Base-by-base conservation (phyloP, 495 filamentous ascomycete genomes). In the Xylaria sp. region DNA sequence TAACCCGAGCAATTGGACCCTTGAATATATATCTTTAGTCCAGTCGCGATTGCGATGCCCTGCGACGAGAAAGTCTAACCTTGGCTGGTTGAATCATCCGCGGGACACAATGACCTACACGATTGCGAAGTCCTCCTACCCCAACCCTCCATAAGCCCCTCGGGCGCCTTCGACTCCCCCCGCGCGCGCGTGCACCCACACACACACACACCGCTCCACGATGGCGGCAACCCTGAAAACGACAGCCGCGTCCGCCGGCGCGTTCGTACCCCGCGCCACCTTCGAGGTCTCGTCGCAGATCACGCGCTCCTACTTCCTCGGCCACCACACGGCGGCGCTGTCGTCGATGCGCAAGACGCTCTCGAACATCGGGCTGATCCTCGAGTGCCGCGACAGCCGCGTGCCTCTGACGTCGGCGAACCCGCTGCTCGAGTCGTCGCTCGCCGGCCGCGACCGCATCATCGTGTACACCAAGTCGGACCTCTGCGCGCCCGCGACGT, bases 311-410 rank as follows among this genome's bases (percentile, higher is more conserved):
- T 99, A 98, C 84, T 99, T 91, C 85, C 89, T 98, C n/a, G 96
- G 96, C 68, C 96, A 99, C 79, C 96, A 99, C 84, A 85, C 87
- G 55, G 85, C 92, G 44, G 96, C 92, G n/a, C 84, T 98, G 26
- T 83, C 83, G 24, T 91, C 92, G 78, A 98, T 99, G 92, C 93
- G 92, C 80, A 89, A 88, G 68, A 86, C 92, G 82, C 88, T 99
- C 58, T 89, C 89, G 55, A 87, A 89, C 59, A 92, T 97, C 68
- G 92, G 94, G 72, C 90, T 98, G 57, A 88, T 99, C 61, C 89
- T 99, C 68, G 96, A 99, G 81, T 97, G 95, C 81, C 92, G 96
- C 64, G 96, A 99, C 82, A 95, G 93, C 78, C 91, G 96, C 46
- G 89, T 97, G 8, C 96, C 96, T 3, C 80, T 98, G 5, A 93